A percentile compares a stretch with the other conserved stretches of the same genome.
These are phyloP conservation scores for Yarrowia sp. DNA, from an alignment of 805 yeast genomes.

Conservation along the genomic window DNA sequence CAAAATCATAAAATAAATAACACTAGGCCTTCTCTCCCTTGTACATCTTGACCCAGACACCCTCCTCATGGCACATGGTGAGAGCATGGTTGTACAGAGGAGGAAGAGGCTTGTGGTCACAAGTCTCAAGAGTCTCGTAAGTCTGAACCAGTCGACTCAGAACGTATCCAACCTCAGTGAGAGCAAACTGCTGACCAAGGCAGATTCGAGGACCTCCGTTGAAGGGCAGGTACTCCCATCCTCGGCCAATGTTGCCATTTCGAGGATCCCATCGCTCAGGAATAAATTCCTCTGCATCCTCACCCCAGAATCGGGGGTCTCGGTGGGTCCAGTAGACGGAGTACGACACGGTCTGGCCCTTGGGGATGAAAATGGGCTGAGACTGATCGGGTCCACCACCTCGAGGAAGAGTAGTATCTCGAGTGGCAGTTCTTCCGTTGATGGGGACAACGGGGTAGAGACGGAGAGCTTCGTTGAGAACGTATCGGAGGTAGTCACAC, in stretches of 20 bases:
- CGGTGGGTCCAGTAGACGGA: slow-evolving; percentile 46
- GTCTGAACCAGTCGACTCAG: slow-evolving; percentile 41
- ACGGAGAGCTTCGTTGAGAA: slow-evolving; percentile 49
- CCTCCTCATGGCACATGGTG: slow-evolving; percentile 23
- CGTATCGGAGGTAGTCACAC: slow-evolving; percentile 46
- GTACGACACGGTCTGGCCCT: slow-evolving; percentile 45
- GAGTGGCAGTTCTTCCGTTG: slow-evolving; percentile 47
- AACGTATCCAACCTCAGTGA: slow-evolving; percentile 49
- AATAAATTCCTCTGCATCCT: slow-evolving; percentile 44
- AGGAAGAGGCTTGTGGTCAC: slow-evolving; percentile 17
- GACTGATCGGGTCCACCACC: slow-evolving; percentile 48
- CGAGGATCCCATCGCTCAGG: slow-evolving; percentile 50
- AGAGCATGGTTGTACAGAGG: slow-evolving; percentile 3
- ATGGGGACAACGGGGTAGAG: slow-evolving; percentile 52
- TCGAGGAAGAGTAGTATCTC: slow-evolving; percentile 48
- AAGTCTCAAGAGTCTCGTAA: slow-evolving; percentile 16
- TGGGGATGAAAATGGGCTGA: slow-evolving; percentile 43
- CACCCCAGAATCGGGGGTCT: slow-evolving; percentile 42
- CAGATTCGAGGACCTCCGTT: slow-evolving; percentile 59
- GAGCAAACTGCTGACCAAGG: slow-evolving; percentile 55
- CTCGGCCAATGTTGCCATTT: slow-evolving; percentile 30
- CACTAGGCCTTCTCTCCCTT: slow-evolving; percentile 11
- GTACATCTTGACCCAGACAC: slow-evolving; percentile 18
- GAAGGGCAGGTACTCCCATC: slow-evolving; percentile 51
- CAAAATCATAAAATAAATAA: background rate